Percentiles rank a stretch among this genome's conserved stretches.
phyloP scores from a whole-genome alignment of 805 yeast genomes.

The Metschnikowia lachancei region DNA sequence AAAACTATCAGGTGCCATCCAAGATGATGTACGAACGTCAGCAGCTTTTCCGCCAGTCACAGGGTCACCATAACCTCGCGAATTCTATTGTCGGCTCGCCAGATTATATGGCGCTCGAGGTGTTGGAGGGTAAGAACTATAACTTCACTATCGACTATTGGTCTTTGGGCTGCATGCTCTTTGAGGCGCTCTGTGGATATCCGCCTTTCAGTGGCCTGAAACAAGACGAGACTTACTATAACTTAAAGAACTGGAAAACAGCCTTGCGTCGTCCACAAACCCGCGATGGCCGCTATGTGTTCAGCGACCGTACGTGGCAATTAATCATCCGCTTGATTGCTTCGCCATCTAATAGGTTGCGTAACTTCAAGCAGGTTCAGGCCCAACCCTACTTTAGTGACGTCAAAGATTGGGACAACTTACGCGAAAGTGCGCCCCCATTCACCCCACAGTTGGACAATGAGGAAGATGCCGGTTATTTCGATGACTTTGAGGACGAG shows the following conservation, averaged over 20 bases:
- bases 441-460: conserved; percentile 95
- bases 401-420: conserved; percentile 62
- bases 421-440: conserved; percentile 80
- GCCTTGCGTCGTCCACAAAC: conserved; percentile 86
- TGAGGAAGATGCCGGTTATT: conserved; percentile 98
- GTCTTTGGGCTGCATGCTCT: conserved; percentile 97
- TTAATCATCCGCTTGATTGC: conserved; percentile 77
- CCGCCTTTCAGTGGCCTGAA: conserved; percentile 95
- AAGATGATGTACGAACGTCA: conserved; percentile 86
- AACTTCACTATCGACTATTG: conserved; percentile 98
- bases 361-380: conserved; percentile 77
- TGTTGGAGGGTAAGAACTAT: conserved; percentile 87
- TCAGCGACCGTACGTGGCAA: conserved; percentile 96
- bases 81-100: conserved; percentile 97
- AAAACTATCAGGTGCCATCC: conserved; percentile 55
- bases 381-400: conserved; percentile 80
- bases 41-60: conserved; percentile 76
- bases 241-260: conserved; percentile 88
- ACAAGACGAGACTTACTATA: conserved; percentile 92
- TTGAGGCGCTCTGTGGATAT: conserved; percentile 93
- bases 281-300: conserved; percentile 86
- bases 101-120: conserved; percentile 98
- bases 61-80: conserved; percentile 80
- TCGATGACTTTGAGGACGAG: conserved; percentile 95
- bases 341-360: conserved; percentile 69